phyloP scores from a whole-genome alignment of 1,139 yeast species.

The Taphrina pruni region DNA sequence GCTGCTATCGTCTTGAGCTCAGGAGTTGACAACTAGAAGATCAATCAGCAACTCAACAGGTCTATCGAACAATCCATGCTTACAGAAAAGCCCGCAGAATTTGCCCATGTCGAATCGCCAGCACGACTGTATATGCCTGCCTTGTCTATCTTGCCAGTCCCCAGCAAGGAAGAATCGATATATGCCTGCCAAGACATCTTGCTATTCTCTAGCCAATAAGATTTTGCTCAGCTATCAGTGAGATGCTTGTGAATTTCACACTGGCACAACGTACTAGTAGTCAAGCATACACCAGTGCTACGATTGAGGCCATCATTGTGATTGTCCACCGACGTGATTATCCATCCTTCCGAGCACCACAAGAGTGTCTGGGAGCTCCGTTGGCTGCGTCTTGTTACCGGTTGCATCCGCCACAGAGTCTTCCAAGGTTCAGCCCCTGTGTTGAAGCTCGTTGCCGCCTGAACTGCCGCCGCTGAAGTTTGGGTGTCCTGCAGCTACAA shows the following conservation, averaged over 20 bases:
- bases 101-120: conserved; percentile 96
- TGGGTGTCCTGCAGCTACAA: no score
- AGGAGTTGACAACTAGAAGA: conserved; percentile 54
- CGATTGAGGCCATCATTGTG: not conserved
- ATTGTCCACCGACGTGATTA: conserved; percentile 2
- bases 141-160: conserved; percentile 84
- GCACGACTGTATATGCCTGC: conserved; percentile 93
- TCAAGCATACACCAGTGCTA: no score
- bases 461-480: not conserved
- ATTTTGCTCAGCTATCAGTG: no score
- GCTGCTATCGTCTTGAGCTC: conserved; percentile 77
- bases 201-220: not conserved
- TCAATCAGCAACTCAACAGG: no score
- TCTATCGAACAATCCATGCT: conserved; percentile 19
- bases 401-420: conserved; percentile 8
- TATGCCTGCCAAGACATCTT: conserved; percentile 62
- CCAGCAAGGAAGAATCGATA: conserved; percentile 80
- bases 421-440: not conserved
- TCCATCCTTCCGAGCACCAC: not conserved
- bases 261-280: no score
- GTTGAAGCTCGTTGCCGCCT: conserved; percentile 7
- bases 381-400: not conserved
- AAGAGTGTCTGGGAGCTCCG: not conserved
- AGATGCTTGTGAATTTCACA: no score
- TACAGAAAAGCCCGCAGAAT: conserved; percentile 71